These are phyloP conservation scores for Cephaloascus albidus DNA, from an alignment of 805 yeast genomes.

Conservation along the genomic window DNA sequence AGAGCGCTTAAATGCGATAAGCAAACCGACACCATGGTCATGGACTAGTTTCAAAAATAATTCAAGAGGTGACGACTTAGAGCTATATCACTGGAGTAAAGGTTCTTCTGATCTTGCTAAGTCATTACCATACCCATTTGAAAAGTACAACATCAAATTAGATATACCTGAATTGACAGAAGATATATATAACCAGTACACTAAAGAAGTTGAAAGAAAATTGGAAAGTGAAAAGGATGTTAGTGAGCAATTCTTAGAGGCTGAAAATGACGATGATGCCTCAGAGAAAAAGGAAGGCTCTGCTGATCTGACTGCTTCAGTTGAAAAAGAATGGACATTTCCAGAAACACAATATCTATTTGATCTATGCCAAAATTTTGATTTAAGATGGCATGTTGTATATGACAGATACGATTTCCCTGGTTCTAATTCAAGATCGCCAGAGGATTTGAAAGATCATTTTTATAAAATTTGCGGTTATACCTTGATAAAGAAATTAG, in stretches of 20 bases:
- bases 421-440: constrained; percentile 19
- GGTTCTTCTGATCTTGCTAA: constrained; percentile 46
- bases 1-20: constrained; percentile 49
- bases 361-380: constrained; percentile 51
- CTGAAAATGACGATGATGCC: constrained; percentile 7
- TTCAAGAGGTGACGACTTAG: constrained; percentile 39
- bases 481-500: constrained; percentile 31
- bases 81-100: constrained; percentile 79
- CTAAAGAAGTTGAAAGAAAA: constrained; percentile 20
- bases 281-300: constrained; percentile 15
- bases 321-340: constrained; percentile 57
- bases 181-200: constrained; percentile 44
- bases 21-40: constrained; percentile 79
- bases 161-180: constrained; percentile 65
- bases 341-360: constrained; percentile 78
- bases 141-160: constrained; percentile 60
- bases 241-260: constrained; percentile 2
- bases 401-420: constrained; percentile 43
- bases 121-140: constrained; percentile 52
- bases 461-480: constrained; percentile 63
- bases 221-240: constrained; percentile 1
- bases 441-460: constrained; percentile 80
- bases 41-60: constrained; percentile 50
- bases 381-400: constrained; percentile 60
- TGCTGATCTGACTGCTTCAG: constrained; percentile 28